These are phyloP conservation scores for Corylus heterophylla DNA, from an alignment of 306 rosid species.

Conservation along the genomic window DNA sequence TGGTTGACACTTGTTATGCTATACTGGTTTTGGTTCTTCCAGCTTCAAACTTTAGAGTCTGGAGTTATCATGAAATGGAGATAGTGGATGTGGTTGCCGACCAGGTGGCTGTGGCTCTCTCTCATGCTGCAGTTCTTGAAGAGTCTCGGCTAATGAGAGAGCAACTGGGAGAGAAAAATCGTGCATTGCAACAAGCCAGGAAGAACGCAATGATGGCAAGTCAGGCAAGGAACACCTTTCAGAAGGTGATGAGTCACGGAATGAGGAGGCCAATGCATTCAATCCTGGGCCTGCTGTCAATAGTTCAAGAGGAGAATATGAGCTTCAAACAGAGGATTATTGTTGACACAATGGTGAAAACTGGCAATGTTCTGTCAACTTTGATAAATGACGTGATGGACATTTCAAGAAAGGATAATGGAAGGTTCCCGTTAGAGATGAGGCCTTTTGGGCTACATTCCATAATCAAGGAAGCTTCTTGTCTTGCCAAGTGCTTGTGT, in stretches of 20 bases:
- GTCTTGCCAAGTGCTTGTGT: constrained; percentile 89
- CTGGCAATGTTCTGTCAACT: constrained; percentile 84
- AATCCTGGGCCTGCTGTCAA: constrained; percentile 83
- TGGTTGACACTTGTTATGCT: constrained; percentile 75
- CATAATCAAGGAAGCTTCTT: constrained; percentile 90
- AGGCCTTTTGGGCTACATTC: constrained; percentile 76
- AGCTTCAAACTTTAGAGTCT: constrained; percentile 65
- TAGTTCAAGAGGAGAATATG: constrained; percentile 71
- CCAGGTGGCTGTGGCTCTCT: constrained; percentile 98
- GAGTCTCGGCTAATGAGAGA: constrained; percentile 99
- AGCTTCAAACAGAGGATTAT: constrained; percentile 68
- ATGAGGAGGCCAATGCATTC: constrained; percentile 99
- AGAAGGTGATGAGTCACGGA: constrained; percentile 96
- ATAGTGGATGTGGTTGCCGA: constrained; percentile 96
- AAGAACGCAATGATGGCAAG: constrained; percentile 96
- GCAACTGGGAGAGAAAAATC: constrained; percentile 90
- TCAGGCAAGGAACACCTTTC: constrained; percentile 87
- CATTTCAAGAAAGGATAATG: constrained; percentile 68
- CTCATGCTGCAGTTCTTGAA: constrained; percentile 98
- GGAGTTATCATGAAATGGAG: constrained; percentile 89
- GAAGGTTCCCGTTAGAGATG: constrained; percentile 74
- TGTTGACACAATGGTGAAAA: constrained; percentile 83
- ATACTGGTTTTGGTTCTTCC: constrained; percentile 94
- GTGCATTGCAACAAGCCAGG: constrained; percentile 84
- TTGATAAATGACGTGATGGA: constrained; percentile 94